Evolutionary conservation across 257 asterid species (phyloP), one percentile per base, ranked within the genome.

Genomic region (Craterostigma plantagineum): DNA sequence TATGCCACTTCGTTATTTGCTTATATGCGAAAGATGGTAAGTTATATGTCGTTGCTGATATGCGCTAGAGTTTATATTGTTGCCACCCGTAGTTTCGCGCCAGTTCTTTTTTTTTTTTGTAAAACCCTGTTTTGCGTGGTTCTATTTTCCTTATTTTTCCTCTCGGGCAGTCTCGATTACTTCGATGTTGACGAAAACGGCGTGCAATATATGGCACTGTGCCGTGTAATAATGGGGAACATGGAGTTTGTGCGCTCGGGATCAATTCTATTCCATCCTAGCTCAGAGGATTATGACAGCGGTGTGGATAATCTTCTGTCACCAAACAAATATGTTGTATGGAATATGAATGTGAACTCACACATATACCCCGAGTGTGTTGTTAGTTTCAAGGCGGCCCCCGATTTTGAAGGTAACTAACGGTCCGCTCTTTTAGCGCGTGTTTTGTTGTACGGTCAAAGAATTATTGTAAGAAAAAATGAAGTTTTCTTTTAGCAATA

Each of bases 161-260:
- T 50, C 56, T 69, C 54, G 30, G 30, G 30, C 30, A 85, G 96
- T 75, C 64, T 59, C 57, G 58, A 52, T 48, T 56, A 45, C 56
- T 66, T 65, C 63, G 96, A 85, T 75, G 75, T 68, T 81, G 94
- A 85, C 73, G 94, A 85, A 72, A 77, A 81, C 55, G 92, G 70
- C 27, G 46, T 69, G 43, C 73, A 75, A 4, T 68, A 81, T 53
- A 53, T 85, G 82, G 58, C 75, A 53, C 61, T 77, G 30, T 66
- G 78, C 35, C 71, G 71, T 53, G 75, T 59, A 35, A 58, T 69
- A 60, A 53, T 69, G 75, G 72, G 75, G 60, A 52, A 52, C 54
- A 67, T 61, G 91, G 99, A 90, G 78, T 69, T 55, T 54, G 69
- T 90, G 64, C 61, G 7, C 49, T 63, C 57, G 57, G 98, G 93